These are phyloP conservation scores for Farysia itapuensis DNA, from an alignment of 1,284 basidiomycete species.

Conservation along the genomic window DNA sequence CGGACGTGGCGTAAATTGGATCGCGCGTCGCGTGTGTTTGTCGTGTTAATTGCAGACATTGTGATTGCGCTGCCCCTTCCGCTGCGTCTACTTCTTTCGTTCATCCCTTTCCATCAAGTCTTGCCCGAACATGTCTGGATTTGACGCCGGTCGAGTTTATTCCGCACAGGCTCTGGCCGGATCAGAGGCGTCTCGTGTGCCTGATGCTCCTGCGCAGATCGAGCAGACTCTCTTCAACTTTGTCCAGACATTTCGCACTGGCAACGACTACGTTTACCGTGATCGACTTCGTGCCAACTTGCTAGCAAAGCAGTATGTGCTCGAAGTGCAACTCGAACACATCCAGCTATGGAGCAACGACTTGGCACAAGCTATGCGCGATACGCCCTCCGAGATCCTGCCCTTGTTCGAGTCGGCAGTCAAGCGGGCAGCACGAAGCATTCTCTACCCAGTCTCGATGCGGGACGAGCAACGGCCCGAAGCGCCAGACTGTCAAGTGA, in stretches of 20 bases:
- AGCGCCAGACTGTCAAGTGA: slow-evolving; percentile 80
- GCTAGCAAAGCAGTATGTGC: slow-evolving; percentile 82
- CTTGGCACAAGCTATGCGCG: slow-evolving; percentile 85
- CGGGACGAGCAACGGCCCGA: slow-evolving; percentile 45
- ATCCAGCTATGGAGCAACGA: slow-evolving; percentile 89
- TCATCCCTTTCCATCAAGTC: neutral
- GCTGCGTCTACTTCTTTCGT: too few species aligned
- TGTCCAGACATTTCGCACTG: slow-evolving; percentile 56
- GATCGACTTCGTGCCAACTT: slow-evolving; percentile 88
- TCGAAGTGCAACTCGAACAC: slow-evolving; percentile 90
- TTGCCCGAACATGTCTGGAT: slow-evolving; percentile 55
- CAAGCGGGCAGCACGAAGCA: slow-evolving; percentile 52
- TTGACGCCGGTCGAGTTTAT: slow-evolving; percentile 55
- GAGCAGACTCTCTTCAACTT: slow-evolving; percentile 57
- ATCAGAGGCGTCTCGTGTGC: slow-evolving; percentile 46
- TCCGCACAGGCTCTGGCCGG: slow-evolving; percentile 53
- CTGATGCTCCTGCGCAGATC: slow-evolving; percentile 56
- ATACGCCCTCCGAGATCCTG: slow-evolving; percentile 83
- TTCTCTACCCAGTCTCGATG: slow-evolving; percentile 53
- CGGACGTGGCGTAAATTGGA: slow-evolving; percentile 34
- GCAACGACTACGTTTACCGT: slow-evolving; percentile 64
- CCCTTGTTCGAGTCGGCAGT: slow-evolving; percentile 66
- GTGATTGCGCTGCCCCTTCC: neutral
- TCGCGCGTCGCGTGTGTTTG: slow-evolving; percentile 22
- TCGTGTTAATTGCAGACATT: slow-evolving; percentile 41